Base-by-base conservation (phyloP, 2,329 filamentous ascomycete genomes). In the Colletotrichum lupini region DNA sequence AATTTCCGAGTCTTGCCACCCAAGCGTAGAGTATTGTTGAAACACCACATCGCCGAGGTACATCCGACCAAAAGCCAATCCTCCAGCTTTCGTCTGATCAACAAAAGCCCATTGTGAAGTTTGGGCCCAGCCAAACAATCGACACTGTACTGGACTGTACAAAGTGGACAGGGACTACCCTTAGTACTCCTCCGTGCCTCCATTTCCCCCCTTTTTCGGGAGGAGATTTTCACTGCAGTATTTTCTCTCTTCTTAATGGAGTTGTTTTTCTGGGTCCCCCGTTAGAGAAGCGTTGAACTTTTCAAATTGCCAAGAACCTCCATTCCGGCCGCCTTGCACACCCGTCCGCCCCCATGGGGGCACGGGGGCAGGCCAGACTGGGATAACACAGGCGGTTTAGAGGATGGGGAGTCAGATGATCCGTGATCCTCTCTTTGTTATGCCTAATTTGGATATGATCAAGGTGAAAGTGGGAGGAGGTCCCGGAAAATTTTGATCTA, bases 291-390 rank as follows among this genome's bases (percentile, higher is more conserved):
- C 35, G 11, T 49, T 14, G 58, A 49, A 42, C 37, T 42, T 42
- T 11, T 16, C 42, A 42, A 11, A 42, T 42, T 63, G 60, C 60
- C 60, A 63, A 61, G 58, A 46, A 28, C 35, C 14, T 30, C 58
- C 37, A 30, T 49, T 61, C 58, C 58, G 35, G 19, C 22, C 58
- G 19, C 42, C 42, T 49, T 28, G 35, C 16, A n/a, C 22, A 42
- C 58, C 58, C 58, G 58, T 35, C 58, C 58, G 58, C 22, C 59
- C 35, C 59, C 59, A 24, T 61, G 59, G 59, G 59, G 59, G 37
- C 3, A 42, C 11, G 59, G 19, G 11, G 5, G 14, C 24, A 56
- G 2, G 24, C 12, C 32, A 22, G 58, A 28, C 58, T 37, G 8
- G 58, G 58, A 46, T 61, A 49, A 30, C 9, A 37, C 30, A 28